phyloP scores from a whole-genome alignment of 73 alveolate genomes.

The Paramecium caudatum region DNA sequence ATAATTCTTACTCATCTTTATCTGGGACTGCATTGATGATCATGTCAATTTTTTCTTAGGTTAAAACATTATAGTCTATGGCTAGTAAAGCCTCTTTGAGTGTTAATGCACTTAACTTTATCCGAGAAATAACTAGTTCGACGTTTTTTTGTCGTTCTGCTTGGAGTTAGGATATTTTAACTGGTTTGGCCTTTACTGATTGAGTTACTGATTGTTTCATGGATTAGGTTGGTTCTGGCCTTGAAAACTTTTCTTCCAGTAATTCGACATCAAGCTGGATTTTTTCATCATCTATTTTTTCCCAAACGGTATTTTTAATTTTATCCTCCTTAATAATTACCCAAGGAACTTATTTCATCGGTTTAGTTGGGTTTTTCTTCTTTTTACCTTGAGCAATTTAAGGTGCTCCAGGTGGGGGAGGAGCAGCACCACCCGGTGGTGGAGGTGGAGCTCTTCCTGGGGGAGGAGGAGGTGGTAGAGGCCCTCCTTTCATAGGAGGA shows the following conservation, averaged over 20 bases:
- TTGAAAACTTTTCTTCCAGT: constrained; percentile 55
- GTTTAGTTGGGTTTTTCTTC: constrained; percentile 69
- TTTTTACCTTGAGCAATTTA: not conserved
- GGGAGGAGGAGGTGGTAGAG: constrained; percentile 71
- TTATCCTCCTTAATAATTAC: constrained; percentile 61
- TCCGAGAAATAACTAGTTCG: constrained; percentile 47
- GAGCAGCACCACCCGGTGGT: constrained; percentile 78
- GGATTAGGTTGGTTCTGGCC: constrained; percentile 8
- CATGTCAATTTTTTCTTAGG: constrained; percentile 55
- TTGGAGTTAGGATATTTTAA: not conserved
- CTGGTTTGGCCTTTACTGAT: not conserved
- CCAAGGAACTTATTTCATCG: constrained; percentile 74
- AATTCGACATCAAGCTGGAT: constrained; percentile 38
- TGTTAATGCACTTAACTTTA: constrained; percentile 52
- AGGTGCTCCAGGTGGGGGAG: constrained; percentile 71
- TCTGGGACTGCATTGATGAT: constrained; percentile 59
- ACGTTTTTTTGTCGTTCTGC: constrained; percentile 45
- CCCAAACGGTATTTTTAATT: constrained; percentile 50
- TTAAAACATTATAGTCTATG: constrained; percentile 5
- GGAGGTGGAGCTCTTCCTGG: constrained; percentile 70
- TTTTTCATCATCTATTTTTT: constrained; percentile 13
- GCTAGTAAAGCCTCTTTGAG: constrained; percentile 26
- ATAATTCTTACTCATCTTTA: constrained; percentile 53
- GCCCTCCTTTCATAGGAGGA: constrained; percentile 51
- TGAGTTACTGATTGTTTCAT: not conserved